Base-by-base conservation (phyloP, 768 basidiomycete genomes). In the Leccinum uliginosum region DNA sequence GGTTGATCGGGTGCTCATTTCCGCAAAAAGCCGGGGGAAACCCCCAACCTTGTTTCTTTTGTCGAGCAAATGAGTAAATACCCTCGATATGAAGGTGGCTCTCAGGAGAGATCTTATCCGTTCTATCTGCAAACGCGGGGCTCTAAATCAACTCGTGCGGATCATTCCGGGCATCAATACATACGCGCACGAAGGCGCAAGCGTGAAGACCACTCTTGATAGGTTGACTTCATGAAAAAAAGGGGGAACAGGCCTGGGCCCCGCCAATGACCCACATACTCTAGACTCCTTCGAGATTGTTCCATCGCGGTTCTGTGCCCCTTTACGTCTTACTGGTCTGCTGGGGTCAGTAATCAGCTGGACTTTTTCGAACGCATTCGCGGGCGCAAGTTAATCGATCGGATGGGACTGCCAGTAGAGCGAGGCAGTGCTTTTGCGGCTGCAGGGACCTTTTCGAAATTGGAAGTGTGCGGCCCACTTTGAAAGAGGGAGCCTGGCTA, bases 91-190 rank as follows among this genome's bases (percentile, higher is more conserved):
- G 53, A 66, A 58, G 38, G 62, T 29, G 54, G 49, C 26, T 43
- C 14, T 32, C 30, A 32, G 35, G 50, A 58, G 50, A 58, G 54
- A 66, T 62, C 57, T 64, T 55, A 55, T 57, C 67, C 62, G 60
- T 67, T 58, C 58, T 58, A 67, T 66, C 62, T 63, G 46, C 64
- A 57, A 38, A 63, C 34, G 60, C 30, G 40, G 40, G 40, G 45
- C 51, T 60, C 59, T 62, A 58, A 66, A 64, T 51, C 49, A 57
- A 50, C 54, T 45, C 45, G 9, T 51, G 55, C 65, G 67, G 67
- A 68, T 70, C 67, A 67, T 63, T 48, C 67, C 67, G 67, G 59
- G 59, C 27, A 56, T 61, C 61, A 59, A 57, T 46, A n/a, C 45
- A 40, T 40, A 40, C 26, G 5, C 50, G 40, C 57, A 23, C 44